Conservation (phyloP, 305 asterid genomes). For the Fraxinus sp. region DNA sequence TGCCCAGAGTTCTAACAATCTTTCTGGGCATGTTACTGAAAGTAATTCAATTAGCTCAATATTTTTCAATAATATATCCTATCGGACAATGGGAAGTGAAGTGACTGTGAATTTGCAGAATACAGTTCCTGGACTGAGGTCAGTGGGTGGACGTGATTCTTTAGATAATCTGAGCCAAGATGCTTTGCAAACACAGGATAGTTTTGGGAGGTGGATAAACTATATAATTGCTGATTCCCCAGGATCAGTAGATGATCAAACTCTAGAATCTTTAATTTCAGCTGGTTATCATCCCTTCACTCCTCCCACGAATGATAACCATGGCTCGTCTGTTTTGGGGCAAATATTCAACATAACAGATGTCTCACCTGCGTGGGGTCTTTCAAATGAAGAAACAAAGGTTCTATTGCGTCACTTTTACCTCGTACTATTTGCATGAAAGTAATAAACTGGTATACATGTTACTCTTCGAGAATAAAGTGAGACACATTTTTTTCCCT, state of each 20-base stretch:
- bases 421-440: slow-evolving; percentile 10
- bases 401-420: slow-evolving; percentile 33
- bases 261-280: slow-evolving; percentile 47
- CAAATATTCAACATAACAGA: slow-evolving; percentile 66
- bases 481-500: background rate
- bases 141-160: slow-evolving; percentile 32
- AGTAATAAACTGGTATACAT: slow-evolving; percentile 7
- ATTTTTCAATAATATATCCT: slow-evolving; percentile 31
- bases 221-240: slow-evolving; percentile 59
- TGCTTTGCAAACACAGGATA: slow-evolving; percentile 51
- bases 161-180: slow-evolving; percentile 33
- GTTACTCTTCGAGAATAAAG: slow-evolving; percentile 22
- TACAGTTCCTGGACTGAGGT: slow-evolving; percentile 32
- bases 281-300: slow-evolving; percentile 41
- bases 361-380: slow-evolving; percentile 78
- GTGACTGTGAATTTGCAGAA: slow-evolving; percentile 32
- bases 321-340: slow-evolving; percentile 36
- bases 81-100: slow-evolving; percentile 35
- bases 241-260: slow-evolving; percentile 44
- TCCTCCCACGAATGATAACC: slow-evolving; percentile 36
- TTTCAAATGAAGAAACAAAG: slow-evolving; percentile 86
- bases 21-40: slow-evolving; percentile 38
- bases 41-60: slow-evolving; percentile 29
- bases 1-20: slow-evolving; percentile 40
- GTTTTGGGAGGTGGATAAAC: slow-evolving; percentile 61